Percentiles rank a stretch among this genome's conserved stretches.
These are phyloP conservation scores for Lanzia echinophila DNA, from an alignment of 2,329 filamentous ascomycete genomes.

Conservation along the genomic window DNA sequence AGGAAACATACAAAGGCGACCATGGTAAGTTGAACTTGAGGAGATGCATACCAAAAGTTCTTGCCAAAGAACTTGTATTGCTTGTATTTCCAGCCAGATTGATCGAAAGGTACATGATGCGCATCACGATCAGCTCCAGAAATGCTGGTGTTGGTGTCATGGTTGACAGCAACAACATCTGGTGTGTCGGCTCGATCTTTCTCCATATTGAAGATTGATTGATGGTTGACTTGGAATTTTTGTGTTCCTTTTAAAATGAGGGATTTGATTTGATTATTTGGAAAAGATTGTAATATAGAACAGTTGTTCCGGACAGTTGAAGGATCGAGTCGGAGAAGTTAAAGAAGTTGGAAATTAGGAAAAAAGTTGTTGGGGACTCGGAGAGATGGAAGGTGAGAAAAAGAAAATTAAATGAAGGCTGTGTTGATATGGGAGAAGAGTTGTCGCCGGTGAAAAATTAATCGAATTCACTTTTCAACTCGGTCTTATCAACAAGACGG, in stretches of 20 bases:
- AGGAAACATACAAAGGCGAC: constrained; percentile 66
- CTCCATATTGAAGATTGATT: neutral
- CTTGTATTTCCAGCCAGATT: constrained; percentile 60
- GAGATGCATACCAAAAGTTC: constrained; percentile 65
- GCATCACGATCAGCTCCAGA: neutral
- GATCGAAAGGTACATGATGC: neutral
- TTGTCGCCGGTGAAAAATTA: neutral
- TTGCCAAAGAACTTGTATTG: constrained; percentile 46
- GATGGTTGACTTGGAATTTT: neutral
- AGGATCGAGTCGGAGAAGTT: too few species aligned
- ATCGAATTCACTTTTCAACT: neutral
- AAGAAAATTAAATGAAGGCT: neutral
- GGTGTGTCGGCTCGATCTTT: neutral
- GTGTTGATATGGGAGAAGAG: neutral
- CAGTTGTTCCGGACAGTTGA: too few species aligned
- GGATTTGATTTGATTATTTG: neutral
- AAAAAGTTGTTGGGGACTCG: neutral
- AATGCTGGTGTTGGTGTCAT: neutral
- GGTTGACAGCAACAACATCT: neutral
- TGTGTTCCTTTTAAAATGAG: too few species aligned
- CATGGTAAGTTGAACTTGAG: constrained; percentile 63
- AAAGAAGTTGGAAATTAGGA: neutral
- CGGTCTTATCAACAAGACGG: too few species aligned
- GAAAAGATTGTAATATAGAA: neutral
- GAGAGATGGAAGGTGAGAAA: neutral